Conservation (phyloP, 495 filamentous ascomycete genomes). For the Penicillium coprophilum region DNA sequence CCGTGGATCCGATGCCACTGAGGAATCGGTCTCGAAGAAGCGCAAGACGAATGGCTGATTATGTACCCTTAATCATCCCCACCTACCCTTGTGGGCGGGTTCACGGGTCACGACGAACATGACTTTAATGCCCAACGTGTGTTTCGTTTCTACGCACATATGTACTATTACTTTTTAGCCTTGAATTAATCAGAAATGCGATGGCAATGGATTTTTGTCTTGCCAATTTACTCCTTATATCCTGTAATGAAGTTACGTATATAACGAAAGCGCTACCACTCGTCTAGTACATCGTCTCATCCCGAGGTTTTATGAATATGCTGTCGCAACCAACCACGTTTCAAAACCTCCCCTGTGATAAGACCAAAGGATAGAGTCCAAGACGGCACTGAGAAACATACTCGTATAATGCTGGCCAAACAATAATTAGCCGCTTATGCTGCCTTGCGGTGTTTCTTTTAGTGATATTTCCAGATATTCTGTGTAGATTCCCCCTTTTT, state of each 20-base stretch:
- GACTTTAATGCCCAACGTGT: neutral
- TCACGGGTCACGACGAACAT: neutral
- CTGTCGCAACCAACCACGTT: neutral
- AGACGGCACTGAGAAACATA: too few species aligned
- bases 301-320: neutral
- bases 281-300: neutral
- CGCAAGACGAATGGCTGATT: constrained; percentile 36
- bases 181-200: neutral
- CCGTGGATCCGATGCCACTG: constrained; percentile 45
- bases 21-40: constrained; percentile 45
- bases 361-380: too few species aligned
- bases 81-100: neutral
- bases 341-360: too few species aligned
- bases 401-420: too few species aligned
- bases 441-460: too few species aligned
- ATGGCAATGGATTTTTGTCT: neutral
- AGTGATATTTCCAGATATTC: too few species aligned
- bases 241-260: neutral
- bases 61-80: neutral
- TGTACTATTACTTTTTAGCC: neutral
- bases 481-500: too few species aligned
- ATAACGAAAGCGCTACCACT: neutral
- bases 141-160: neutral
- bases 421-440: too few species aligned
- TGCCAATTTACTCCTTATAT: neutral